These are phyloP conservation scores for Neurospora discreta DNA, from an alignment of 495 filamentous ascomycete genomes.

Conservation along the genomic window DNA sequence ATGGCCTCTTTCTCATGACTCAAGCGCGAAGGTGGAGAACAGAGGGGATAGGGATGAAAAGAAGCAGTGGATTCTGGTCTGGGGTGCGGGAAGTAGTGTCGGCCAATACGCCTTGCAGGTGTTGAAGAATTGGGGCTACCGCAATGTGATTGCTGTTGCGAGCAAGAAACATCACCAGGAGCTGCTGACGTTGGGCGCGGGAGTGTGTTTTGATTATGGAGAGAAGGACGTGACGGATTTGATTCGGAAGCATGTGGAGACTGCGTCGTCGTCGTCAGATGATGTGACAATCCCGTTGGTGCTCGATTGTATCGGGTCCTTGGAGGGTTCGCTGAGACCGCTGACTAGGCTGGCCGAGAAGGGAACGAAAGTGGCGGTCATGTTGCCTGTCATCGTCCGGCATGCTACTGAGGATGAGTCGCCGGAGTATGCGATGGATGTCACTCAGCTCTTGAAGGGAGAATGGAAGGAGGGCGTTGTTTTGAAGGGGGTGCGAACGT, in stretches of 20 bases:
- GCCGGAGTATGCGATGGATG: conserved; percentile 38
- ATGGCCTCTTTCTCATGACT: conserved; percentile 20
- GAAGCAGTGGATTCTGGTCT: conserved; percentile 32
- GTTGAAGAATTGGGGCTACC: conserved; percentile 38
- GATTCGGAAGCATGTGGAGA: conserved; percentile 14
- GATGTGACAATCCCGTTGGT: conserved; percentile 26
- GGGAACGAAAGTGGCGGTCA: conserved; percentile 36
- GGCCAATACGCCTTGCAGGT: conserved; percentile 40
- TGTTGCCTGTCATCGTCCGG: conserved; percentile 41
- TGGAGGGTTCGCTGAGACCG: conserved; percentile 26
- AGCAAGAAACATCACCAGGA: conserved; percentile 30
- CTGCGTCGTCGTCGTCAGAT: neutral
- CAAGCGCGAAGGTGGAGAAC: neutral
- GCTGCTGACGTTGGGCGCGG: conserved; percentile 31
- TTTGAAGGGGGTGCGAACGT: conserved; percentile 37
- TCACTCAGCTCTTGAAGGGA: conserved; percentile 11
- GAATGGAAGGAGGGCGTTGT: conserved; percentile 37
- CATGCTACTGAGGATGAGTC: conserved; percentile 25
- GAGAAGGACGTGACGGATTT: conserved; percentile 23
- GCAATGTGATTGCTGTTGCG: conserved; percentile 36
- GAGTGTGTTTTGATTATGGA: conserved; percentile 36
- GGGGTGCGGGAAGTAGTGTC: conserved; percentile 43
- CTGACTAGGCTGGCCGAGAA: conserved; percentile 31
- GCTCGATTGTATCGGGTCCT: conserved; percentile 44
- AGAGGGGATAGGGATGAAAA: conserved; percentile 16